phyloP scores from a whole-genome alignment of 805 yeast genomes.

The Pichia sporocuriosa region DNA sequence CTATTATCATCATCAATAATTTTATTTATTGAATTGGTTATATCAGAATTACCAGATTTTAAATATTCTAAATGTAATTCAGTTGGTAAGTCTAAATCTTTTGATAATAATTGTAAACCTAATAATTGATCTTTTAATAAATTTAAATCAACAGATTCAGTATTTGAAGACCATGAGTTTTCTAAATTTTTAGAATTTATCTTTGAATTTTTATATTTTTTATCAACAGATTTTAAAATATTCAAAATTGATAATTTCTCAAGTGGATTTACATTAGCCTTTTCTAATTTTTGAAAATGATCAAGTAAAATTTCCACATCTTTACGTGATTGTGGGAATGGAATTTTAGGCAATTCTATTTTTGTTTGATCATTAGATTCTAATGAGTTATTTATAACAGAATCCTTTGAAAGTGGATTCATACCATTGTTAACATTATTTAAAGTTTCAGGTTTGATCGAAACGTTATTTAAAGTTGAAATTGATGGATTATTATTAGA shows the following conservation, averaged over 20 bases:
- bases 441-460: too few species aligned
- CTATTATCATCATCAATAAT: background rate
- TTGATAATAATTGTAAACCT: constrained; percentile 58
- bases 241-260: constrained; percentile 40
- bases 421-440: too few species aligned
- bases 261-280: constrained; percentile 1
- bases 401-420: too few species aligned
- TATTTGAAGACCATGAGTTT: constrained; percentile 20
- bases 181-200: constrained; percentile 23
- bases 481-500: too few species aligned
- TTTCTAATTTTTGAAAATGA: constrained; percentile 4
- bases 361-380: too few species aligned
- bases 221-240: constrained; percentile 34
- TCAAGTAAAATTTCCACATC: constrained; percentile 5
- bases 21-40: too few species aligned
- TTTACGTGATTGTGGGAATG: background rate
- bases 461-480: too few species aligned
- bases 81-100: constrained; percentile 59
- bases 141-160: constrained; percentile 35
- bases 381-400: too few species aligned
- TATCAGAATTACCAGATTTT: constrained; percentile 11
- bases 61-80: constrained; percentile 36
- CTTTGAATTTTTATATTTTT: constrained; percentile 33
- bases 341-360: too few species aligned
- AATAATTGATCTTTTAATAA: constrained; percentile 52